Evolutionary conservation across 768 basidiomycete species (phyloP), one percentile per base, ranked within the genome.

Genomic region (Psilocybe sp.): DNA sequence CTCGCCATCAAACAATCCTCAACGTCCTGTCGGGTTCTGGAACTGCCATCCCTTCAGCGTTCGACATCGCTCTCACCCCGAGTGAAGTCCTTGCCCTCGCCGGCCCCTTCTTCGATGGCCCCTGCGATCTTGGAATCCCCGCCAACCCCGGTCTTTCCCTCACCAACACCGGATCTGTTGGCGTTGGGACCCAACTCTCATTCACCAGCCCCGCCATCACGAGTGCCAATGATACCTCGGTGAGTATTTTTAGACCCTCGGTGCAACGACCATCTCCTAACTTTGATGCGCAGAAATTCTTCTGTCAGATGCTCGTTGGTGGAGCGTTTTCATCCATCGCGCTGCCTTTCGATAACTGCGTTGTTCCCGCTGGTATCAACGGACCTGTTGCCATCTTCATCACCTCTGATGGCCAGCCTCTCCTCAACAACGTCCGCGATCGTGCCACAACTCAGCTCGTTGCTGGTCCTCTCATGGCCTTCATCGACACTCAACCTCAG

Each of bases 1-100:
- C 89, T n/a, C 84, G 91, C 41, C 91, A 94, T 59, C 83, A 87
- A 63, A 84, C 85, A 1, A 66, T 92, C 38, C 76, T 91, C 45
- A 92, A 92, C 70, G 59, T 90, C 53, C 58, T 93, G 46, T 77
- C 77, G 39, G 75, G 77, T 13, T 68, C 66, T 51, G 83, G 79
- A 13, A 75, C 74, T 3, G 73, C 82, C 14, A 80, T 88, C 48
- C 84, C 89, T 4, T 64, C 76, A 39, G 73, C 86, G 1, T 92
- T 91, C 61, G 91, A 93, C 62, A 70, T 92, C 19, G 72, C 82
- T 6, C 70, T 94, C n/a, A 70, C 69, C 11, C 87, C 89, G 10
- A 67, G 68, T 34, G 85, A 92, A 62, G 80, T 90, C 20, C 76
- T 92, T 39, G 82, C 87, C 14, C 70, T 91, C 46, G 87, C 85